Percentiles rank a stretch among this genome's conserved stretches.
phyloP scores from a whole-genome alignment of 768 basidiomycete species.

The Podaxis pistillaris region DNA sequence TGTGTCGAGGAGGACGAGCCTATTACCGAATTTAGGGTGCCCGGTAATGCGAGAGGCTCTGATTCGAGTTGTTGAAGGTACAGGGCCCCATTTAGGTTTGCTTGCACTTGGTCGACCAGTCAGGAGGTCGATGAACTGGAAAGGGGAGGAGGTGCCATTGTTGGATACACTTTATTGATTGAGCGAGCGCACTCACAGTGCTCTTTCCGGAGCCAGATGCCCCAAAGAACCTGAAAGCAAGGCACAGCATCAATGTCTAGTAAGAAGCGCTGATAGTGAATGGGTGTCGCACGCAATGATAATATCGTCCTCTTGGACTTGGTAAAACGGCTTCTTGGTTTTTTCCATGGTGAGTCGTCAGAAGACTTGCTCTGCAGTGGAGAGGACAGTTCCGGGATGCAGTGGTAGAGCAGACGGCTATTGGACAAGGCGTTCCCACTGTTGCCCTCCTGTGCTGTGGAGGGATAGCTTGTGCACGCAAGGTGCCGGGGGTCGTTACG shows the following conservation, averaged over 20 bases:
- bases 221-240: slow-evolving; percentile 22
- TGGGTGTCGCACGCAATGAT: slow-evolving; percentile 21
- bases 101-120: slow-evolving; percentile 14
- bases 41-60: slow-evolving; percentile 22
- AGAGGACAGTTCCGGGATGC: no score
- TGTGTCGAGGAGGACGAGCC: slow-evolving; percentile 38
- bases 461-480: no score
- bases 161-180: background rate
- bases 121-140: slow-evolving; percentile 26
- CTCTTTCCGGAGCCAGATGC: slow-evolving; percentile 25
- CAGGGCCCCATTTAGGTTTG: slow-evolving; percentile 22
- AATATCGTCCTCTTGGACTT: slow-evolving; percentile 20
- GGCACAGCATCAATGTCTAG: background rate
- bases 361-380: no score
- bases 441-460: no score
- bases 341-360: no score
- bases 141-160: no score
- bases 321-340: no score
- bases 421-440: no score
- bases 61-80: slow-evolving; percentile 37
- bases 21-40: slow-evolving; percentile 18
- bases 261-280: no score
- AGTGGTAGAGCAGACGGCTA: no score
- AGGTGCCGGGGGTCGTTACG: no score
- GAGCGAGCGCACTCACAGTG: slow-evolving; percentile 13